Percentiles rank a stretch among this genome's conserved stretches.
Evolutionary conservation across 495 filamentous ascomycete genomes (phyloP).

Genomic region (Xylaria acuta): DNA sequence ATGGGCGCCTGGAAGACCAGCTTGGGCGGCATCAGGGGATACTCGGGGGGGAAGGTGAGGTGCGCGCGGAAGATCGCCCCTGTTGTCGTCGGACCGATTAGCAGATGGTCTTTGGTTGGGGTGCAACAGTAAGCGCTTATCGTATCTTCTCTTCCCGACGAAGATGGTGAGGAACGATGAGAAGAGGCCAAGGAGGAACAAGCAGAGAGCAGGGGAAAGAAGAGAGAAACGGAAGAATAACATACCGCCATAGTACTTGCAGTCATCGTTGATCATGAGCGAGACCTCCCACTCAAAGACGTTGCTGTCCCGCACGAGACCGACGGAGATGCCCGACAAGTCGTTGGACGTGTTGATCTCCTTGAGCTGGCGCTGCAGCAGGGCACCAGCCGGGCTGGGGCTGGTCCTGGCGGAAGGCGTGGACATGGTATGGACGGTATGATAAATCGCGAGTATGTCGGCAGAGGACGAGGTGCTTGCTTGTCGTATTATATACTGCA

Average conservation of each 20-base stretch:
- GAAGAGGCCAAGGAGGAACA: background rate
- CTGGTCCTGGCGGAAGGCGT: background rate
- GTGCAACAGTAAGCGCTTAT: no score
- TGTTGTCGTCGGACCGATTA: no score
- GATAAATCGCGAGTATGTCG: background rate
- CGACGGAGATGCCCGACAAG: constrained; percentile 92
- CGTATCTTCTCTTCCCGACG: background rate
- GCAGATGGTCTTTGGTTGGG: no score
- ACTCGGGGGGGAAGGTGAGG: constrained; percentile 79
- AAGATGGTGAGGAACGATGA: background rate
- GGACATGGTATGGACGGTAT: background rate
- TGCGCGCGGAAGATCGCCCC: constrained; percentile 88
- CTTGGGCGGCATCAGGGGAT: constrained; percentile 88
- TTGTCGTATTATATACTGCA: background rate
- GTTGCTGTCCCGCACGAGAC: constrained; percentile 81
- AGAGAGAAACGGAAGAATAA: constrained; percentile 14
- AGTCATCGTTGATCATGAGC: constrained; percentile 97
- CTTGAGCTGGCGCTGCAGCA: constrained; percentile 85
- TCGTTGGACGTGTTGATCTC: constrained; percentile 91
- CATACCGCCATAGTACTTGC: constrained; percentile 87
- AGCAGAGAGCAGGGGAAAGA: constrained; percentile 4
- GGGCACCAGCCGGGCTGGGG: constrained; percentile 64
- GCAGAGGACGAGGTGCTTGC: background rate
- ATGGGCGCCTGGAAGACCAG: constrained; percentile 89
- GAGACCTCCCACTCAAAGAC: constrained; percentile 99